Conservation (phyloP, 2,329 filamentous ascomycete species). For the Neonectria faginata region DNA sequence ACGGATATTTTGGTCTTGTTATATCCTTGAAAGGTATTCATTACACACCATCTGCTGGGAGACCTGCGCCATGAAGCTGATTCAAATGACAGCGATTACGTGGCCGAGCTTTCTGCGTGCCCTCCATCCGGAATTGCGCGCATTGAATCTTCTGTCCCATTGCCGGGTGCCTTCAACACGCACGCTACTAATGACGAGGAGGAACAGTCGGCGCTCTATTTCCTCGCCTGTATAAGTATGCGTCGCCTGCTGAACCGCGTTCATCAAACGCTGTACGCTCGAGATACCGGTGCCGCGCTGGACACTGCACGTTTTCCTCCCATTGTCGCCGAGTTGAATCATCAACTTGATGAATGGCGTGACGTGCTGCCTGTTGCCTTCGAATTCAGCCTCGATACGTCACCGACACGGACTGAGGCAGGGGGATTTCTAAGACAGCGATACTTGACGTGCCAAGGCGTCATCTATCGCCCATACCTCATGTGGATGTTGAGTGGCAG, state of each 20-base stretch:
- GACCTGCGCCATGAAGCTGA: neutral
- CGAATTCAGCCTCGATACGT: constrained; percentile 52
- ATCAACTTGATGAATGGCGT: constrained; percentile 62
- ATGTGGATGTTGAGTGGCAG: constrained; percentile 61
- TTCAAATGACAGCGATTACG: constrained; percentile 58
- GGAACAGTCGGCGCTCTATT: constrained; percentile 64
- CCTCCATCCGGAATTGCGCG: constrained; percentile 63
- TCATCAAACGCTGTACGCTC: constrained; percentile 62
- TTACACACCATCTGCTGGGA: rapidly evolving
- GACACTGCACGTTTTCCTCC: constrained; percentile 59
- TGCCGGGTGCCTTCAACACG: constrained; percentile 61
- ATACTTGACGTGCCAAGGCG: constrained; percentile 63
- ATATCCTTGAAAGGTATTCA: constrained; percentile 62
- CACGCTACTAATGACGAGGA: constrained; percentile 54
- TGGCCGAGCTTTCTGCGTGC: constrained; percentile 63
- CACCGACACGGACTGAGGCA: constrained; percentile 53
- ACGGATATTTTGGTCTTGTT: constrained; percentile 67
- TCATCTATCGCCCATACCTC: constrained; percentile 64
- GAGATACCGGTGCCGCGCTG: constrained; percentile 57
- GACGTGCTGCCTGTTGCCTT: constrained; percentile 59
- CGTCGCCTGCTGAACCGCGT: constrained; percentile 61
- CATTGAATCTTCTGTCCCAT: constrained; percentile 62
- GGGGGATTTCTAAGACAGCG: constrained; percentile 62
- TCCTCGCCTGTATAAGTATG: constrained; percentile 66
- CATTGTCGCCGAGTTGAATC: constrained; percentile 61